Evolutionary conservation across 306 rosid species (phyloP).

Genomic region (Cucurbita moschata): DNA sequence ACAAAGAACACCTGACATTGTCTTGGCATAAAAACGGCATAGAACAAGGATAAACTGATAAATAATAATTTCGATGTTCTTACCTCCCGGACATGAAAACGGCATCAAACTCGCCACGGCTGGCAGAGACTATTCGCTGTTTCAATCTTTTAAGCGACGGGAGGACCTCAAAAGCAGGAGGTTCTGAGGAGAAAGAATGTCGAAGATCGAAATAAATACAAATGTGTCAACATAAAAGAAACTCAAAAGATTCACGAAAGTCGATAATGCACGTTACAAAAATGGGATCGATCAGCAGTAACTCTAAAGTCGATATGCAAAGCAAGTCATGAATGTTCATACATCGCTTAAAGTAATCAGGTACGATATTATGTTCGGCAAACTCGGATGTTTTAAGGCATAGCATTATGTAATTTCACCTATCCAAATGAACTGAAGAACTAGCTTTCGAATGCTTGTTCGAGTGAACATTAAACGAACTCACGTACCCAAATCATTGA

Average conservation of each 20-base stretch:
- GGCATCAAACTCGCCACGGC: constrained; percentile 76
- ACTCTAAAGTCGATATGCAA: neutral
- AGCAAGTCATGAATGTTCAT: neutral
- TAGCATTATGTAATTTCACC: neutral
- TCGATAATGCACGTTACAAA: neutral
- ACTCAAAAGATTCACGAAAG: neutral
- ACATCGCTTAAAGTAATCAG: neutral
- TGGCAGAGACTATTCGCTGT: constrained; percentile 66
- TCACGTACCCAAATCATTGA: constrained; percentile 75
- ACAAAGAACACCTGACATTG: neutral
- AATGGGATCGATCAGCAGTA: neutral
- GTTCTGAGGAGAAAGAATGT: constrained; percentile 28
- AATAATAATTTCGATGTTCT: constrained; percentile 1
- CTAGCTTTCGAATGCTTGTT: neutral
- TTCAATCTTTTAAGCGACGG: constrained; percentile 84
- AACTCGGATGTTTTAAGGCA: neutral
- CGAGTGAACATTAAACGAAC: neutral
- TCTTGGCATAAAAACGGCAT: neutral
- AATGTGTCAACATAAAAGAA: neutral
- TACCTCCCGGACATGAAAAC: constrained; percentile 99
- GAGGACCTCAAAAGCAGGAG: constrained; percentile 90
- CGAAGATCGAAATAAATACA: neutral
- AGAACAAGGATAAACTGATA: neutral
- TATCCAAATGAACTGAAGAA: neutral
- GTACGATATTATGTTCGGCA: neutral